Base-by-base conservation (phyloP, 441 rosid genomes). In the Erodium moschatum region DNA sequence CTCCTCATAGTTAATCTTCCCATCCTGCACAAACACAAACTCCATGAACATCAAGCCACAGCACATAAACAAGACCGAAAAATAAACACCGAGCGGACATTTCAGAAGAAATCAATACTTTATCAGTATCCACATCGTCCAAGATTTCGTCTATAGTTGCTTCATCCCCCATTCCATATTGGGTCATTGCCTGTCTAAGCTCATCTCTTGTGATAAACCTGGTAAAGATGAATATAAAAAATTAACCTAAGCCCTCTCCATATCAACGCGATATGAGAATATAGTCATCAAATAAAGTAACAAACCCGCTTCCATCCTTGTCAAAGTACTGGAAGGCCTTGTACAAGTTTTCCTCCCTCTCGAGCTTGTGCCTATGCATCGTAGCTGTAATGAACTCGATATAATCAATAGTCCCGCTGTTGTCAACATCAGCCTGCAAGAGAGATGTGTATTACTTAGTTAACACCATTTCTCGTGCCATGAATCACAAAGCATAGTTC, bases 181-280 rank as follows among this genome's bases (percentile, higher is more conserved):
- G 63, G 1, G 86, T 75, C 98, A 92, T 83, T 16, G 86, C 86
- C 21, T 86, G 86, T 77, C 86, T 85, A 29, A 92, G 80, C 77
- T 92, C 98, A 12, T 92, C 98, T 74, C 96, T 87, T 61, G 96
- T 87, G 69, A 92, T 90, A 76, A 77, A 85, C 73, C 97, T 89
- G 65, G 16, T 11, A 3, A 64, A 42, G 27, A 19, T 24, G 8
- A 69, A 29, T 24, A 31, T 21, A 27, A 18, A 38, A 38, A 38
- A 4, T 38, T 3, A 38, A 1, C 44, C 6, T 4, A 38, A 38
- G 9, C 7, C 7, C 9, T 6, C 44, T 38, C 9, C 0, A 3
- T 9, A 38, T 8, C 7, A 0, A 5, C 9, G 8, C 9, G 0
- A 5, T 38, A 0, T 24, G 0, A 2, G 27, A 0, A 0, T 24